A percentile compares a stretch with the other conserved stretches of the same genome.
phyloP scores from a whole-genome alignment of 139 green algal genomes.

The Chlamydomonas schloesseri region DNA sequence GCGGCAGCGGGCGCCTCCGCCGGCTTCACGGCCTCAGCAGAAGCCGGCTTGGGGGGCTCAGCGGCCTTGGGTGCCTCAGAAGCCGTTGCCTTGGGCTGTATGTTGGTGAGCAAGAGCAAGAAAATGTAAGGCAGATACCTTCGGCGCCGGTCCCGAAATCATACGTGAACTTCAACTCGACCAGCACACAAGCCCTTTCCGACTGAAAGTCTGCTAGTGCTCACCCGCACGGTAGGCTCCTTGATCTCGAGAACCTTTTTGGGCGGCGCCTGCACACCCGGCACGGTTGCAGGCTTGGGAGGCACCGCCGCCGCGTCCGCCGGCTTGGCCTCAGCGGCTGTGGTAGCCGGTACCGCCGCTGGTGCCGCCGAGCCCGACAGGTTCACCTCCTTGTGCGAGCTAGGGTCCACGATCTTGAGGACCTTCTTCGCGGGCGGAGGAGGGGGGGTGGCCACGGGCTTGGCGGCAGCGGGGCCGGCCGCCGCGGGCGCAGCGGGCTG shows the following conservation, averaged over 20 bases:
- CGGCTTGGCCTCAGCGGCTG: neutral
- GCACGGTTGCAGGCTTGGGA: neutral
- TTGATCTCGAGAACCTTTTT: conserved; percentile 36
- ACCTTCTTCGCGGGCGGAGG: neutral
- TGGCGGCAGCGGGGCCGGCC: neutral
- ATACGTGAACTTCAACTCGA: too few relatives aligned
- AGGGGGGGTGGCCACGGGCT: conserved; percentile 6
- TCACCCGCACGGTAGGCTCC: neutral
- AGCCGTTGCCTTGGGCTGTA: neutral
- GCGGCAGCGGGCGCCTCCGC: neutral
- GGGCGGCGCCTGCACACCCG: neutral
- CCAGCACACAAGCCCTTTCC: too few relatives aligned
- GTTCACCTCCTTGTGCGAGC: conserved; percentile 15
- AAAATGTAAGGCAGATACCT: too few relatives aligned
- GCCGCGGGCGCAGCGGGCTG: neutral
- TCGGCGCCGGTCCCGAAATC: too few relatives aligned
- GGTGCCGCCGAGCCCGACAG: neutral
- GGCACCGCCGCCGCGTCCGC: neutral
- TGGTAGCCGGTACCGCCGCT: neutral
- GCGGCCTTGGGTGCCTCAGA: neutral
- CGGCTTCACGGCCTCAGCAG: neutral
- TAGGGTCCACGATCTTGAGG: conserved; percentile 23
- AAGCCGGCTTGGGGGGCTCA: neutral
- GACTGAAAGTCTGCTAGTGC: too few relatives aligned
- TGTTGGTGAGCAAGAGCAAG: neutral